Evolutionary conservation across 2,329 filamentous ascomycete genomes (phyloP).

Genomic region (Paracoccidioides lutzii): DNA sequence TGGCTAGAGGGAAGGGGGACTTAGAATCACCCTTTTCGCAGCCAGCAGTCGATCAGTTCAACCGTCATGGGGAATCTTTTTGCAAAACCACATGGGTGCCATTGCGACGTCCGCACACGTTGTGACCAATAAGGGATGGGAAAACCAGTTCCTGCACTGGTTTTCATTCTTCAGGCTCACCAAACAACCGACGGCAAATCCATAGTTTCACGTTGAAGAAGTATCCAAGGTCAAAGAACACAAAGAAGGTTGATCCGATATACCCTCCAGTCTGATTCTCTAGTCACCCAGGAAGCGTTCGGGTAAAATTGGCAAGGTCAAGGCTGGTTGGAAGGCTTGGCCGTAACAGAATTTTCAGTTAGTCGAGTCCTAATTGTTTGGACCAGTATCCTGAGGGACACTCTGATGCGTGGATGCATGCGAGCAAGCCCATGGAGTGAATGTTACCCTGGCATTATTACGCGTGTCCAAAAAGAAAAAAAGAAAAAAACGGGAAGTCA

Average conservation of each 20-base stretch:
- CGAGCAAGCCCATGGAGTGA: background rate
- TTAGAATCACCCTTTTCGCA: background rate
- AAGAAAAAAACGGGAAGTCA: background rate
- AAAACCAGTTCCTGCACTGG: too few relatives aligned
- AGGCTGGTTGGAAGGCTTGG: background rate
- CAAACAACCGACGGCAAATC: background rate
- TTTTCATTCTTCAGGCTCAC: too few relatives aligned
- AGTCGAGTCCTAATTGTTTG: background rate
- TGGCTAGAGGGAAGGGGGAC: background rate
- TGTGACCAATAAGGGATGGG: too few relatives aligned
- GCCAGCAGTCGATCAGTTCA: background rate
- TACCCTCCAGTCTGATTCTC: background rate
- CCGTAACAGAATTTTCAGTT: background rate
- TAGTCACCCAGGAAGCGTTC: background rate
- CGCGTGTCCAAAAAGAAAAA: background rate
- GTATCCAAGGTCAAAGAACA: background rate
- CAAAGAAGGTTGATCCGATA: background rate
- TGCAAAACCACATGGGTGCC: background rate
- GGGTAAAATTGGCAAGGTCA: background rate
- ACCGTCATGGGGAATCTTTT: background rate
- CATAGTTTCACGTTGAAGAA: background rate
- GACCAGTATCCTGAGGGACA: too few relatives aligned
- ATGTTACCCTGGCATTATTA: background rate
- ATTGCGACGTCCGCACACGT: background rate
- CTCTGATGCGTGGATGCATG: background rate